Percentiles rank a stretch among this genome's conserved stretches.
Evolutionary conservation across 1,139 yeast species (phyloP).

Genomic region (Ogataea hybrid): DNA sequence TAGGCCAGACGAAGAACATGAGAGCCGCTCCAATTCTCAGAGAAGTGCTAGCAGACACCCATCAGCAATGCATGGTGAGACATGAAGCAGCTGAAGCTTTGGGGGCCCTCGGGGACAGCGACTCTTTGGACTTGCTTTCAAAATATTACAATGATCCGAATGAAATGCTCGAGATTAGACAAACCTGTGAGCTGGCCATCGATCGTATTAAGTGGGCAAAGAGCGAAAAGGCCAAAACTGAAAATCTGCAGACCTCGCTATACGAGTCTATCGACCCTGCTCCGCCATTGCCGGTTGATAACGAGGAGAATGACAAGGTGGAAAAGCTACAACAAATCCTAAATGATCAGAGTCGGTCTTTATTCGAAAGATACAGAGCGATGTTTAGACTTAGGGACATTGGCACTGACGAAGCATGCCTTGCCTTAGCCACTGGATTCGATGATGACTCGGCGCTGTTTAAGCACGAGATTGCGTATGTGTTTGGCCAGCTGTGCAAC

Average conservation of each 20-base stretch:
- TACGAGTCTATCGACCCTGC: constrained; percentile 96
- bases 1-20: constrained; percentile 90
- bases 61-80: constrained; percentile 93
- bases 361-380: constrained; percentile 95
- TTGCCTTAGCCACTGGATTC: constrained; percentile 89
- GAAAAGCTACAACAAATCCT: constrained; percentile 64
- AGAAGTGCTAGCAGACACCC: constrained; percentile 59
- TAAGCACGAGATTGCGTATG: constrained; percentile 97
- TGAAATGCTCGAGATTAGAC: constrained; percentile 75
- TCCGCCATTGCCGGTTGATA: constrained; percentile 64
- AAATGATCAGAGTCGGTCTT: constrained; percentile 72
- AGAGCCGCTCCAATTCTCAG: constrained; percentile 74
- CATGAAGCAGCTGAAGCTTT: constrained; percentile 99
- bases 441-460: constrained; percentile 88
- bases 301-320: constrained; percentile 59
- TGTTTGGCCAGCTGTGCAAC: constrained; percentile 94
- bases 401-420: constrained; percentile 88
- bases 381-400: constrained; percentile 97
- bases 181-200: constrained; percentile 96
- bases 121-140: constrained; percentile 66
- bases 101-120: constrained; percentile 88
- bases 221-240: constrained; percentile 60
- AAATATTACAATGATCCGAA: constrained; percentile 70
- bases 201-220: constrained; percentile 93
- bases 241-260: constrained; percentile 69